A percentile compares a stretch with the other conserved stretches of the same genome.
phyloP scores from a whole-genome alignment of 2,329 filamentous ascomycete species.

The Zasmidium cellare region DNA sequence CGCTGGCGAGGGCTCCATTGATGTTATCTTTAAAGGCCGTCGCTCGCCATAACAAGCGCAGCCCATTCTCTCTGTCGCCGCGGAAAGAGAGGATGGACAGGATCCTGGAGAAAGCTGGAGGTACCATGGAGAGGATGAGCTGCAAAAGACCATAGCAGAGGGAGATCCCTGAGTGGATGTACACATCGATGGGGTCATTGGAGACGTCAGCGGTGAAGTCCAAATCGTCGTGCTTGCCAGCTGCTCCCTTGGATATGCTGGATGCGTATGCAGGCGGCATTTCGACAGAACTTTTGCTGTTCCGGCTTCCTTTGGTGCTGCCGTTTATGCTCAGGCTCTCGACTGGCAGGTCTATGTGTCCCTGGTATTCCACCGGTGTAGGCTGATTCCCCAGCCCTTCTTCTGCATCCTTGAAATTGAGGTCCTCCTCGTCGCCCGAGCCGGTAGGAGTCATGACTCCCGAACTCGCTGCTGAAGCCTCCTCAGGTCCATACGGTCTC shows the following conservation, averaged over 20 bases:
- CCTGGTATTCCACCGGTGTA: conserved; percentile 51
- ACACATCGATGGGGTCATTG: conserved; percentile 73
- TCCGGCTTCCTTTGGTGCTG: not conserved
- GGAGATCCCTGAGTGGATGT: conserved; percentile 84
- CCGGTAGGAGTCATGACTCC: conserved; percentile 21
- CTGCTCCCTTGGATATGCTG: not conserved
- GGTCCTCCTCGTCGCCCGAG: conserved; percentile 51
- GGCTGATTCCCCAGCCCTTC: conserved; percentile 48
- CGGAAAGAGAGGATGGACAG: conserved; percentile 87
- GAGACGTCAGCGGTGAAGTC: conserved; percentile 64
- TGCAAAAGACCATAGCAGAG: conserved; percentile 88
- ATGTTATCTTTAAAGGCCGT: conserved; percentile 77
- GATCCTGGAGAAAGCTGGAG: conserved; percentile 83
- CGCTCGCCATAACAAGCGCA: conserved; percentile 87
- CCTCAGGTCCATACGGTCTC: not conserved
- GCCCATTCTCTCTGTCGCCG: conserved; percentile 79
- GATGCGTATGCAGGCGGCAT: not conserved
- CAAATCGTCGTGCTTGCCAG: conserved; percentile 39
- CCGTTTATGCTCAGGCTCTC: conserved; percentile 29
- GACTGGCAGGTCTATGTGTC: conserved; percentile 41
- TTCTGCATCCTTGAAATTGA: conserved; percentile 60
- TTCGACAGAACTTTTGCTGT: not conserved
- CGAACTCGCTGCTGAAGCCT: conserved; percentile 11
- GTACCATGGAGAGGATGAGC: conserved; percentile 87
- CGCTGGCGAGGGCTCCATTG: conserved; percentile 84